A percentile compares a stretch with the other conserved stretches of the same genome.
Conservation (phyloP, 352 stramenopile species). For the Halophytophthora batemanensis region DNA sequence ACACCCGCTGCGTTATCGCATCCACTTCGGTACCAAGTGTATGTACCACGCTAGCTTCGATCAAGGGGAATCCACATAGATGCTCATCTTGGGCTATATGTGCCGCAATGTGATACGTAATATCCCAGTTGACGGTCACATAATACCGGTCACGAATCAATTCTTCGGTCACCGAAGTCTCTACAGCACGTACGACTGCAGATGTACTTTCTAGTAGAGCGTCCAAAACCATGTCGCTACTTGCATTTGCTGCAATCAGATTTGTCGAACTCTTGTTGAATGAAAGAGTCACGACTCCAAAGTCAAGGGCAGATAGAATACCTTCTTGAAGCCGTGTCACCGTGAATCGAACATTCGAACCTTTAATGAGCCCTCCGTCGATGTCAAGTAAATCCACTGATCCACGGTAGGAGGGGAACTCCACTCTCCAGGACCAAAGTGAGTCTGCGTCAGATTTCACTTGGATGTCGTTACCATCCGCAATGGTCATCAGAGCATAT, state of each 20-base stretch:
- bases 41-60: constrained; percentile 16
- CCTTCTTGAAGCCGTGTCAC: constrained; percentile 15
- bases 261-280: not conserved
- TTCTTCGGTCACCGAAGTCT: not conserved
- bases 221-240: not conserved
- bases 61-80: constrained; percentile 8
- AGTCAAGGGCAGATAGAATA: not conserved
- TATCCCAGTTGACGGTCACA: constrained; percentile 9
- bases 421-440: constrained; percentile 19
- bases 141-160: not conserved
- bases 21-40: constrained; percentile 24
- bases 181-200: not conserved
- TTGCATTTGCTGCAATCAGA: constrained; percentile 3
- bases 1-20: constrained; percentile 9
- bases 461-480: not conserved
- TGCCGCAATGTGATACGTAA: constrained; percentile 8
- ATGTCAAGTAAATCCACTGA: constrained; percentile 10
- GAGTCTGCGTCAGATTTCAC: constrained; percentile 3
- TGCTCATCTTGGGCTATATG: not conserved
- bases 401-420: constrained; percentile 20
- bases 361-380: constrained; percentile 8
- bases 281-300: not conserved
- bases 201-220: not conserved
- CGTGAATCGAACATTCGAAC: constrained; percentile 4
- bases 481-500: constrained; percentile 18